Conservation (phyloP, 495 filamentous ascomycete genomes). For the Neurospora tetraspora region DNA sequence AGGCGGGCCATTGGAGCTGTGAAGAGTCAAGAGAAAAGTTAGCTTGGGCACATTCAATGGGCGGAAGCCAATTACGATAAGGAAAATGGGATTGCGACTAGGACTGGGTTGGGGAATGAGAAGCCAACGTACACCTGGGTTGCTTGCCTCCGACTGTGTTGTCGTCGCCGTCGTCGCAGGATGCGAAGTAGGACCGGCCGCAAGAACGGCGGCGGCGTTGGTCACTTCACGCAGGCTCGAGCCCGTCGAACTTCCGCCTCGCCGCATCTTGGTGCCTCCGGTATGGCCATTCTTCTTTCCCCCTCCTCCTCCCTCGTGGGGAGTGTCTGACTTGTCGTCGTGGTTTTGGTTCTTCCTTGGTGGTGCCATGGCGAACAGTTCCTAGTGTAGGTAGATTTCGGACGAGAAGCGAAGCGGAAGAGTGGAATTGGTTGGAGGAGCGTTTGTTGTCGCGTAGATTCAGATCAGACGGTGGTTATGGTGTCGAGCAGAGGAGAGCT, state of each 20-base stretch:
- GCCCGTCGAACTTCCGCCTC: slow-evolving; percentile 35
- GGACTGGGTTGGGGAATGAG: background rate
- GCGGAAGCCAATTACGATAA: background rate
- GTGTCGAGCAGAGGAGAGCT: background rate
- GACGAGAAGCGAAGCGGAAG: background rate
- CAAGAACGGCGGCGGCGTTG: slow-evolving; percentile 15
- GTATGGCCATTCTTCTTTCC: slow-evolving; percentile 32
- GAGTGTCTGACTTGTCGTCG: slow-evolving; percentile 36
- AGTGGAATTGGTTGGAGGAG: background rate
- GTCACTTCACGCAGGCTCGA: slow-evolving; percentile 33
- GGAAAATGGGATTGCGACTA: background rate
- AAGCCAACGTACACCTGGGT: slow-evolving; percentile 19
- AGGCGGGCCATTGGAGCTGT: slow-evolving; percentile 68
- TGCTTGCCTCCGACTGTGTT: slow-evolving; percentile 12
- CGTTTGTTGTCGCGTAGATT: background rate
- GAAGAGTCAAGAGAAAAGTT: slow-evolving; percentile 4
- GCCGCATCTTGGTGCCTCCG: slow-evolving; percentile 31
- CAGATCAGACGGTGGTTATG: background rate
- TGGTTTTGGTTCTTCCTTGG: slow-evolving; percentile 26
- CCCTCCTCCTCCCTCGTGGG: slow-evolving; percentile 9
- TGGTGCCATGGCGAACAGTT: slow-evolving; percentile 21
- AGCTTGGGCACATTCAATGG: slow-evolving; percentile 5
- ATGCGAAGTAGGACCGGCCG: slow-evolving; percentile 12
- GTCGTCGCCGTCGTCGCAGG: slow-evolving; percentile 9
- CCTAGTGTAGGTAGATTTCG: background rate